These are phyloP conservation scores for Albizia julibrissin DNA, from an alignment of 306 rosid genomes.

Conservation along the genomic window DNA sequence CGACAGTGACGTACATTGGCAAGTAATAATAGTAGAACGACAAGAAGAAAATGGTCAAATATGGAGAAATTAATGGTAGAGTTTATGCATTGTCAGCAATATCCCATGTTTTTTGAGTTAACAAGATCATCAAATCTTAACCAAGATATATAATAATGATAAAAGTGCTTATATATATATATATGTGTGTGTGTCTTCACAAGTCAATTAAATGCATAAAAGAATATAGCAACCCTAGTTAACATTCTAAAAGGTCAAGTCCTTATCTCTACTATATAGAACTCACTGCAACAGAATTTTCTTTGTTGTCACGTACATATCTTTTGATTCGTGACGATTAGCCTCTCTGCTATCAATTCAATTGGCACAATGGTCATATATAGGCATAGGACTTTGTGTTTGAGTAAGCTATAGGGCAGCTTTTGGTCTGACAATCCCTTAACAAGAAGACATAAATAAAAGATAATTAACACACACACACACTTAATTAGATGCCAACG, in stretches of 20 bases:
- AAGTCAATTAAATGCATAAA: background rate
- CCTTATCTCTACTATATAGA: background rate
- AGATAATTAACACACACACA: too few relatives aligned
- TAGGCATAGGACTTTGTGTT: background rate
- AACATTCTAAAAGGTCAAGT: background rate
- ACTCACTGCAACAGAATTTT: background rate
- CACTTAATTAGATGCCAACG: slow-evolving; percentile 1
- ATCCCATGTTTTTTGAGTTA: too few relatives aligned
- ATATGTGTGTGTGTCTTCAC: too few relatives aligned
- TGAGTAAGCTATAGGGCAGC: background rate
- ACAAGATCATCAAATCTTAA: too few relatives aligned
- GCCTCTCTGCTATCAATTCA: background rate
- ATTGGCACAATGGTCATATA: background rate
- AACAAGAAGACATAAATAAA: background rate
- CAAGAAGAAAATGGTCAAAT: too few relatives aligned
- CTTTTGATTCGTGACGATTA: background rate
- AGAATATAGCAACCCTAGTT: background rate
- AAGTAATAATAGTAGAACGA: too few relatives aligned
- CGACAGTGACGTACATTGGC: too few relatives aligned
- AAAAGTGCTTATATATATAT: too few relatives aligned
- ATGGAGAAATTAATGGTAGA: too few relatives aligned
- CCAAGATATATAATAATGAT: too few relatives aligned
- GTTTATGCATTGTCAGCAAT: too few relatives aligned
- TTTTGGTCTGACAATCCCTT: slow-evolving; percentile 6
- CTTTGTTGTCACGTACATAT: background rate